Conservation (phyloP, 2,329 filamentous ascomycete genomes). For the Fusarium sp. region DNA sequence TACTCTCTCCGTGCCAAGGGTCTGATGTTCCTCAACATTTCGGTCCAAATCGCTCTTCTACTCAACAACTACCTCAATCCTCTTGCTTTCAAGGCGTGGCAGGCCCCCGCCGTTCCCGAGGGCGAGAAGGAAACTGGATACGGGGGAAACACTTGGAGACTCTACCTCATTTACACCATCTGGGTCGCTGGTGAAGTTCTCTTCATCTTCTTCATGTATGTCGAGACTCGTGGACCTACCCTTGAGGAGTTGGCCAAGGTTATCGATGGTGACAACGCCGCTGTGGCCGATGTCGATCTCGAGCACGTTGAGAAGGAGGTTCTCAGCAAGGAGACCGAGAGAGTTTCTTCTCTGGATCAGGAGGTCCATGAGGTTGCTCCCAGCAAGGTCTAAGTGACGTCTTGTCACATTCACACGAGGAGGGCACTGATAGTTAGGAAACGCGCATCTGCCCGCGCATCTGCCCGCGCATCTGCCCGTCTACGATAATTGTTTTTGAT, state of each 20-base stretch:
- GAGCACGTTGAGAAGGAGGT: slow-evolving; percentile 64
- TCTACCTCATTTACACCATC: slow-evolving; percentile 73
- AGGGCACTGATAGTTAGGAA: not conserved
- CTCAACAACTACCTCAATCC: slow-evolving; percentile 63
- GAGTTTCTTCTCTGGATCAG: not conserved
- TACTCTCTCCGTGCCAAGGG: slow-evolving; percentile 68
- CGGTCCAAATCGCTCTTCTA: slow-evolving; percentile 69
- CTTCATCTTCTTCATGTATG: slow-evolving; percentile 74
- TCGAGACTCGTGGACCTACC: slow-evolving; percentile 76
- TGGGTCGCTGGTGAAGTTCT: slow-evolving; percentile 70
- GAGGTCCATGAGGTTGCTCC: slow-evolving; percentile 6
- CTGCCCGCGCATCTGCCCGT: too few relatives aligned
- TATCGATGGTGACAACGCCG: slow-evolving; percentile 72
- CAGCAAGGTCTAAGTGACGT: slow-evolving; percentile 1
- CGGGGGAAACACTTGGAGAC: slow-evolving; percentile 69
- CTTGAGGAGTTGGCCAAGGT: slow-evolving; percentile 71
- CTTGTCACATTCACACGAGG: not conserved
- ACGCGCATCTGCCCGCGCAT: too few relatives aligned
- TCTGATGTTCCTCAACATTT: slow-evolving; percentile 72
- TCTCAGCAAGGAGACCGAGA: slow-evolving; percentile 1
- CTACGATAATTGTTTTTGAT: not conserved
- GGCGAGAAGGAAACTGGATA: slow-evolving; percentile 54
- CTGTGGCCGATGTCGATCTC: slow-evolving; percentile 64
- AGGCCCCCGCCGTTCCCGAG: not conserved
- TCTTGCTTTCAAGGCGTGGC: not conserved